Evolutionary conservation across 257 asterid genomes (phyloP).

Genomic region (Mentha longifolia): DNA sequence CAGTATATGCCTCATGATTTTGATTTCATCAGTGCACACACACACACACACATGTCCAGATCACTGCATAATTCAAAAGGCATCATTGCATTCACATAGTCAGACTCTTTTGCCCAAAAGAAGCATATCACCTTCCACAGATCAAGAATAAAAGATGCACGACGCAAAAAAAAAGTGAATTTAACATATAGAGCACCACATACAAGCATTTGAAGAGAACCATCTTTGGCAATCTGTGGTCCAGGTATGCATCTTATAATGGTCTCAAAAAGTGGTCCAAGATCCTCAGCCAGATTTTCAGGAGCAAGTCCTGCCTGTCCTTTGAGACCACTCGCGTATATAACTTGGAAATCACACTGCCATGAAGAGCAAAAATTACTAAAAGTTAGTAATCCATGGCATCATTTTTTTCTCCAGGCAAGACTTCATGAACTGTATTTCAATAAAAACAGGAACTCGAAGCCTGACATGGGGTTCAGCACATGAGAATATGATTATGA

Average conservation of each 20-base stretch:
- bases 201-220: slow-evolving; percentile 98
- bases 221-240: slow-evolving; percentile 82
- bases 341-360: slow-evolving; percentile 99
- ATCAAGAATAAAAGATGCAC: slow-evolving; percentile 18
- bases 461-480: not conserved
- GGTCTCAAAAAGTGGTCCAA: slow-evolving; percentile 96
- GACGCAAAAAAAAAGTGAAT: slow-evolving; percentile 14
- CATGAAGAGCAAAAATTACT: slow-evolving; percentile 29
- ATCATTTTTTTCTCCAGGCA: slow-evolving; percentile 6
- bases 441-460: slow-evolving; percentile 1
- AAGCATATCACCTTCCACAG: slow-evolving; percentile 9
- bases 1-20: not conserved
- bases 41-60: not conserved
- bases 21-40: too few relatives aligned
- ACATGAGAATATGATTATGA: not conserved
- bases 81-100: not conserved
- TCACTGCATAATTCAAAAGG: slow-evolving; percentile 19
- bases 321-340: slow-evolving; percentile 95
- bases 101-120: not conserved
- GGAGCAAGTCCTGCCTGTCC: slow-evolving; percentile 96
- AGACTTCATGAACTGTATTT: not conserved
- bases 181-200: slow-evolving; percentile 40
- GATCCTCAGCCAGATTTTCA: slow-evolving; percentile 83
- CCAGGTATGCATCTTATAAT: slow-evolving; percentile 96
- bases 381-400: slow-evolving; percentile 5